Evolutionary conservation across 345 rosid genomes (phyloP), one percentile per base, ranked within the genome.

Genomic region (Dipteronia dyeriana): DNA sequence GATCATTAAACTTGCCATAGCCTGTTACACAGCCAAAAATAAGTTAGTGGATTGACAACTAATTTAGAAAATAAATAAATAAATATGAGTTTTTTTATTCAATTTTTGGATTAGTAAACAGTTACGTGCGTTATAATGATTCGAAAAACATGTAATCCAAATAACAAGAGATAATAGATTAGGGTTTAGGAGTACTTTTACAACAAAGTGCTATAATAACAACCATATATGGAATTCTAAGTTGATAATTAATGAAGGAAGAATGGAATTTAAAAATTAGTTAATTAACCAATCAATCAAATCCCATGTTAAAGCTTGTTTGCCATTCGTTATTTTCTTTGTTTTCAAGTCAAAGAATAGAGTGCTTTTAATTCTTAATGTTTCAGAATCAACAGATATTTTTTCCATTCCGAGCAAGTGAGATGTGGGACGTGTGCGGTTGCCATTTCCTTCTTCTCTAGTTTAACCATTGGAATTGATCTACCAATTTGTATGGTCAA

Each of bases 1-100:
- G 83, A 86, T 90, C 99, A 96, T 96, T 79, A 89, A 81, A 76
- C 83, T 87, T 54, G 90, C 73, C 99, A 94, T 92, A 22, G 83
- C 91, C 99, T 95, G 17, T 60, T 45, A 14, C 16, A 75, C 49
- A 75, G 56, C 26, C 1, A 75, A 53, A 76, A 1, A 72, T n/a
- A 54, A 76, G 56, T 70, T 70, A 74, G 57, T 74, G 53, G 61
- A 56, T 54, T 54, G 25, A 17, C 23, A 12, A 65, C 6, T 17
- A 60, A 56, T 5, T 11, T 12, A 2, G 2, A 65, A 9, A 16
- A 17, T 12, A 20, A 8, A n/a, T n/a, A n/a, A 47, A 20, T 4
- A 34, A 34, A 34, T 34, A 34, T 5, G 38, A 34, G 6, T 34
- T 34, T 34, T 29, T 34, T 34, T 34, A 34, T 3, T 34, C 6